Evolutionary conservation across 208 protist species (phyloP), one percentile per base, ranked within the genome.

Genomic region (Leishmania mexicana): DNA sequence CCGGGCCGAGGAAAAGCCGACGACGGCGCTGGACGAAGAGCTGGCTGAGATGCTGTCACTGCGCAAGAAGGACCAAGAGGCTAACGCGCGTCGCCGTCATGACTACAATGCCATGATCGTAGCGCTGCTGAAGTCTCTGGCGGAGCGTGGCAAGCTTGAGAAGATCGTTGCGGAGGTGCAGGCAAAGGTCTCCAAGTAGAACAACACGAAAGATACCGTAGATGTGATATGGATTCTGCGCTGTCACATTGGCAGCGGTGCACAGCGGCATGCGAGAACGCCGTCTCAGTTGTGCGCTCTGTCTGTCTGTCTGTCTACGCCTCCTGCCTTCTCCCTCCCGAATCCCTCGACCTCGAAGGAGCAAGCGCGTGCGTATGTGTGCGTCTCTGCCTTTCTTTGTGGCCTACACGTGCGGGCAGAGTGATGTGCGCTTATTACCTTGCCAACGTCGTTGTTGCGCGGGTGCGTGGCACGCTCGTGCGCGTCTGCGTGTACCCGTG

Each of bases 71-170:
- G 96, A 94, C 76, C 81, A 83, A 62, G 78, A 87, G 24, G 99
- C 99, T 78, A 99, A 99, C 85, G 78, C 90, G n/a, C 92, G 98
- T 40, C 91, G 99, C 49, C 98, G 98, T 62, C 98, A 99, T 86
- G 99, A 99, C 88, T 99, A 99, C 90, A 93, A 98, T 21, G 98
- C 99, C 17, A 98, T 99, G 88, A 88, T 99, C 62, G 88, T 99
- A 7, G 92, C 96, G 78, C 83, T 99, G 51, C 85, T 99, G 19
- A 96, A 98, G 75, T 79, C 98, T 13, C 85, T 99, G 38, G 97
- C 98, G 31, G 92, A 99, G 87, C 98, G 96, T 77, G 97, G 95
- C 2, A 84, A 96, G 81, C 85, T 99, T 35, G 62, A 90, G 42
- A 86, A 74, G 38, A 87, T 99, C 38, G 49, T 84, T 1, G 67